Evolutionary conservation across 1,139 yeast genomes (phyloP).

Genomic region (Yamadazyma friedrichii): DNA sequence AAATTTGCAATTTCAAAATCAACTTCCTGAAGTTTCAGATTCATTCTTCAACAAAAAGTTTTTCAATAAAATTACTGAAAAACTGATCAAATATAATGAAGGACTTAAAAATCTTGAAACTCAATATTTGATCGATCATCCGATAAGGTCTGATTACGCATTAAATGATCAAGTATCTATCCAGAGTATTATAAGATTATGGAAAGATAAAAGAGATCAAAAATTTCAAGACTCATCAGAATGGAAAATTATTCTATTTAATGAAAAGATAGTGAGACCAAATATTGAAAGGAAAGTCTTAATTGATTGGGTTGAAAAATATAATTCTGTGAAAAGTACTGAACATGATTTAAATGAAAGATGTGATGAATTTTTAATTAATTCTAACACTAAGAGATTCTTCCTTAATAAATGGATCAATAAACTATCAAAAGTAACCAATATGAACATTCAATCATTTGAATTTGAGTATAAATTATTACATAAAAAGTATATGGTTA

Average conservation of each 20-base stretch:
- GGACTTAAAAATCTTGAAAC: neutral
- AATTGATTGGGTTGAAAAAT: constrained; percentile 23
- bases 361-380: constrained; percentile 14
- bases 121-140: neutral
- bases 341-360: constrained; percentile 14
- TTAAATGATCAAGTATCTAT: constrained; percentile 6
- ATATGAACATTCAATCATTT: constrained; percentile 14
- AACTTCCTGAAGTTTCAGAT: constrained; percentile 9
- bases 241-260: constrained; percentile 17
- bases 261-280: constrained; percentile 12
- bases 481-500: constrained; percentile 27
- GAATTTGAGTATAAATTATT: constrained; percentile 24
- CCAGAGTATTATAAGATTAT: constrained; percentile 10
- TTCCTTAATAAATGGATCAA: constrained; percentile 15
- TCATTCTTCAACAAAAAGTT: constrained; percentile 9
- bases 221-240: constrained; percentile 18
- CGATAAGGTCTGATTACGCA: constrained; percentile 2
- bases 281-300: constrained; percentile 15
- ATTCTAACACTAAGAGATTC: constrained; percentile 9
- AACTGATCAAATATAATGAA: neutral
- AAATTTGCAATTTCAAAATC: constrained; percentile 4
- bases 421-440: constrained; percentile 7
- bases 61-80: constrained; percentile 7
- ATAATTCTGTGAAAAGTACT: constrained; percentile 15
- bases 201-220: constrained; percentile 20